Conservation (phyloP, 2,329 filamentous ascomycete species). For the Tolypocladium guangdongense region DNA sequence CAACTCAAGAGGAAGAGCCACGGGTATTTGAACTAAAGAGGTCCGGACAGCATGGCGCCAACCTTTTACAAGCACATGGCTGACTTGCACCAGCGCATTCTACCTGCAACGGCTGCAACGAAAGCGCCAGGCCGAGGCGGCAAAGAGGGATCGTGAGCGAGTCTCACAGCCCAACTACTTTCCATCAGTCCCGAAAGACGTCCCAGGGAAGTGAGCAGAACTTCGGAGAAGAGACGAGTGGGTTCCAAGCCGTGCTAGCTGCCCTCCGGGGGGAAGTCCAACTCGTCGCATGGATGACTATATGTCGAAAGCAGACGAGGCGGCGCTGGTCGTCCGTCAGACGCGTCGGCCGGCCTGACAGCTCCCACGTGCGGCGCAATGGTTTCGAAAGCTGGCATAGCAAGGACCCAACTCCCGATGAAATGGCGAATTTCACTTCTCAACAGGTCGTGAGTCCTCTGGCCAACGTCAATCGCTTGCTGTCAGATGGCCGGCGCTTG, state of each 20-base stretch:
- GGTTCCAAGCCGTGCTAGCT: too few relatives aligned
- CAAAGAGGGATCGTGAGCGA: constrained; percentile 72
- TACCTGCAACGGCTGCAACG: constrained; percentile 76
- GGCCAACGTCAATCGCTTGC: too few relatives aligned
- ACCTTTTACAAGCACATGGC: not conserved
- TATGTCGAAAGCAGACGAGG: not conserved
- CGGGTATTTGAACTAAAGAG: constrained; percentile 77
- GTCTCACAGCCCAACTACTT: constrained; percentile 70
- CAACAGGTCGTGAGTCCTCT: too few relatives aligned
- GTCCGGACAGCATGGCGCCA: constrained; percentile 31
- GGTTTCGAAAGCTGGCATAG: too few relatives aligned
- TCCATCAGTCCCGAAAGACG: constrained; percentile 67
- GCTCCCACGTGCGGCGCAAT: not conserved
- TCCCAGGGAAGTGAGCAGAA: constrained; percentile 23
- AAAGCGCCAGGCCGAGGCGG: constrained; percentile 39
- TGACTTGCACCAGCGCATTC: constrained; percentile 49
- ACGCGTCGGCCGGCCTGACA: not conserved
- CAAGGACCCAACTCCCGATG: too few relatives aligned
- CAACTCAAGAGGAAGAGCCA: constrained; percentile 50
- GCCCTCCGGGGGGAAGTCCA: too few relatives aligned
- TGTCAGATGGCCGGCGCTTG: too few relatives aligned
- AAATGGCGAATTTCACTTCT: too few relatives aligned
- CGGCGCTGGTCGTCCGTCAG: not conserved
- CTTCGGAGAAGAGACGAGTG: not conserved
- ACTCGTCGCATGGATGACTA: not conserved